Percentiles rank a stretch among this genome's conserved stretches.
phyloP scores from a whole-genome alignment of 345 rosid genomes.

The Syzygium jambos region DNA sequence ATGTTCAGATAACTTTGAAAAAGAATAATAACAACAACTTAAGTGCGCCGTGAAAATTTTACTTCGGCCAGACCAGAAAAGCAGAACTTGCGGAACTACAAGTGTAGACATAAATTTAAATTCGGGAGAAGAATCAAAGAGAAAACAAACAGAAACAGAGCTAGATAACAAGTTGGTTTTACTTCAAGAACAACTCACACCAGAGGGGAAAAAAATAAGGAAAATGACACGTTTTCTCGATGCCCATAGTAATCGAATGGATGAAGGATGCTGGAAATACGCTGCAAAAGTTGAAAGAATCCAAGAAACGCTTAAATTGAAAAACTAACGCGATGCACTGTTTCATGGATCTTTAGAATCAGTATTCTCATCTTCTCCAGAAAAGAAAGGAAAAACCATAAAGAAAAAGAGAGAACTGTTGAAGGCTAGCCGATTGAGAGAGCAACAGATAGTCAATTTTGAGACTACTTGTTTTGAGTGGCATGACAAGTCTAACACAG shows the following conservation, averaged over 20 bases:
- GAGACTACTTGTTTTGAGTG: neutral
- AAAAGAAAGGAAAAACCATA: neutral
- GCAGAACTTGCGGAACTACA: neutral
- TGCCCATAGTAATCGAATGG: neutral
- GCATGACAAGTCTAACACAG: neutral
- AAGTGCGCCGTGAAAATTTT: neutral
- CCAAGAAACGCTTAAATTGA: neutral
- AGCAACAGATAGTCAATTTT: neutral
- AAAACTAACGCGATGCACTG: neutral
- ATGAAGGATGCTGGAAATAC: neutral
- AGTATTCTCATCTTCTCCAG: neutral
- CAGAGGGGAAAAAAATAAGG: neutral
- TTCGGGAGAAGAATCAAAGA: neutral
- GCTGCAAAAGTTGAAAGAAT: neutral
- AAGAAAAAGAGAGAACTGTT: neutral
- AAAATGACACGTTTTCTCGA: neutral
- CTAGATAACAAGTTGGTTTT: neutral
- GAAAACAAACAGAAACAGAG: neutral
- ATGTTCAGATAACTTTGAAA: neutral
- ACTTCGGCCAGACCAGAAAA: neutral
- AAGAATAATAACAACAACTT: neutral
- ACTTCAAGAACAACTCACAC: neutral
- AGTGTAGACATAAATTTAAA: neutral
- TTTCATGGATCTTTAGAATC: neutral
- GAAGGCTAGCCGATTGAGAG: neutral